A percentile compares a stretch with the other conserved stretches of the same genome.
Conservation (phyloP, 2,329 filamentous ascomycete genomes). For the Waltergamsia citrina region DNA sequence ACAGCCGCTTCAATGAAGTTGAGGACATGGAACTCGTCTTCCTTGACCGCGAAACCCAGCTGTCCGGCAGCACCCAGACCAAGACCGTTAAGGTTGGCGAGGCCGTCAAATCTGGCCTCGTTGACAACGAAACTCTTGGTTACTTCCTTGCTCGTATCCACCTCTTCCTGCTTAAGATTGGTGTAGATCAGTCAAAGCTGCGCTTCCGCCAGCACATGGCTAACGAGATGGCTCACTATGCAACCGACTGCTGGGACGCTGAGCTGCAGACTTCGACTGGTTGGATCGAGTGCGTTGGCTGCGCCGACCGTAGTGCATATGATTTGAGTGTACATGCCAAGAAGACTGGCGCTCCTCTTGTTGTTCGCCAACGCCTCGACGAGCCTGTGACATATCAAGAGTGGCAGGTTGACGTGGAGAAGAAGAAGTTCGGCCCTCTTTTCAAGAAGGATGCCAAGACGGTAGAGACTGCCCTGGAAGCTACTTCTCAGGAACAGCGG, state of each 20-base stretch:
- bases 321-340: slow-evolving; percentile 88
- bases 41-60: slow-evolving; percentile 76
- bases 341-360: slow-evolving; percentile 77
- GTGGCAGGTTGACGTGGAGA: slow-evolving; percentile 80
- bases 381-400: slow-evolving; percentile 75
- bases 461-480: slow-evolving; percentile 70
- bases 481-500: slow-evolving; percentile 69
- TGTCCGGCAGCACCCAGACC: slow-evolving; percentile 72
- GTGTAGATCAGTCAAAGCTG: slow-evolving; percentile 78
- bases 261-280: slow-evolving; percentile 86
- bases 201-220: slow-evolving; percentile 96
- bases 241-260: slow-evolving; percentile 95
- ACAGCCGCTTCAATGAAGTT: slow-evolving; percentile 77
- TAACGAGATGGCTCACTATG: slow-evolving; percentile 77
- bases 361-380: slow-evolving; percentile 73
- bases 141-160: slow-evolving; percentile 96
- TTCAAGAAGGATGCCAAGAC: slow-evolving; percentile 93
- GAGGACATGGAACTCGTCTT: slow-evolving; percentile 76
- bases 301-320: slow-evolving; percentile 90
- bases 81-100: slow-evolving; percentile 71
- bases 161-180: slow-evolving; percentile 80
- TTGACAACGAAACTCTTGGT: slow-evolving; percentile 95
- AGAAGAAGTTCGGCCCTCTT: slow-evolving; percentile 89
- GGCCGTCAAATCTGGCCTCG: slow-evolving; percentile 71
- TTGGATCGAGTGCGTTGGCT: slow-evolving; percentile 98